Evolutionary conservation across 139 green algal genomes (phyloP), one percentile per base, ranked within the genome.

Genomic region (Haematococcus lacustris): DNA sequence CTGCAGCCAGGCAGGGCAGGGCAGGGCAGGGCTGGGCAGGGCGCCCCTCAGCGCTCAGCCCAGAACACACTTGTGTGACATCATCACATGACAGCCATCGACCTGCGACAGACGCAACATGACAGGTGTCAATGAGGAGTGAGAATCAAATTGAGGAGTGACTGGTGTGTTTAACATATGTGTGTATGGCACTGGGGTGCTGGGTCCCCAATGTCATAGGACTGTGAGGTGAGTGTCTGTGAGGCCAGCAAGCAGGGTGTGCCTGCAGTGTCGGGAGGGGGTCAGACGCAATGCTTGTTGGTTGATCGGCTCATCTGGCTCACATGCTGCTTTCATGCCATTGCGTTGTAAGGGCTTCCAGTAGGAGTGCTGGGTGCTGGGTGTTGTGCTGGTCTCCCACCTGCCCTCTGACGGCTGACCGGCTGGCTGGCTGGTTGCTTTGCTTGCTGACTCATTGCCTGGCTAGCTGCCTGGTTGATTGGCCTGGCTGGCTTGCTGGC

Each of bases 1-100:
- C 57, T 84, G 68, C 23, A 88, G 1, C 5, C 41, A 7, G 34
- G 35, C 25, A 50, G 68, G 3, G 68, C 21, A 64, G 4, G 50
- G 34, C 32, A 23, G 7, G 33, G 13, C 13, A 33, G 38, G 6
- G 21, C 13, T 35, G 38, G 64, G 32, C 38, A 53, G 64, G 32
- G 64, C 13, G 33, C 5, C 2, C 37, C 23, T 64, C 21, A 4
- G 57, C 13, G 21, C 47, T 25, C 26, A 35, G 57, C 57, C 26
- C 9, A 37, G 3, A 53, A 37, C 4, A 64, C 21, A 30, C 9
- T 4, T 64, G 53, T 30, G 53, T 7, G 23, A 64, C 13, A 30
- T 35, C 13, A 30, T 37, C 4, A 30, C 9, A 64, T 25, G 32
- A 9, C 25, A 64, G 25, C 57, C 21, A n/a, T n/a, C n/a, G n/a